Conservation (phyloP, 441 rosid genomes). For the Pelargonium myrrhifolium region DNA sequence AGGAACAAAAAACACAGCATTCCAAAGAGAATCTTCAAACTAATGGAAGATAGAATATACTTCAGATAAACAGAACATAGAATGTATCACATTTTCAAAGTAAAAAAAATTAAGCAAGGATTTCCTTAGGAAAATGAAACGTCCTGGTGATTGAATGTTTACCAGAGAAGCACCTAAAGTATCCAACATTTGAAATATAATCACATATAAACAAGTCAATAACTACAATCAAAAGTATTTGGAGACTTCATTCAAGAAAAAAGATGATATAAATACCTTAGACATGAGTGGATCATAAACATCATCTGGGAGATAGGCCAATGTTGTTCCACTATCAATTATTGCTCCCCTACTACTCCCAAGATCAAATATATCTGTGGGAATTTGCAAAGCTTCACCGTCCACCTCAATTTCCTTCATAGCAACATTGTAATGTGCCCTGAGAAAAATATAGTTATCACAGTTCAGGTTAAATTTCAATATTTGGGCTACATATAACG, state of each 20-base stretch:
- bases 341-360: slow-evolving; percentile 64
- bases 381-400: slow-evolving; percentile 38
- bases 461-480: too few species aligned
- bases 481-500: too few species aligned
- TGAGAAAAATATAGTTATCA: slow-evolving; percentile 28
- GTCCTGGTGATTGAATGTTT: too few species aligned
- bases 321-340: slow-evolving; percentile 87
- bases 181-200: too few species aligned
- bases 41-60: neutral
- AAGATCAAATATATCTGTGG: slow-evolving; percentile 42
- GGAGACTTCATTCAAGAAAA: slow-evolving; percentile 12
- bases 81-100: neutral
- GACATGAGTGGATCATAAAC: slow-evolving; percentile 45
- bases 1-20: too few species aligned
- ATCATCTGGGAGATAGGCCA: slow-evolving; percentile 66
- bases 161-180: too few species aligned
- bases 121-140: too few species aligned
- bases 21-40: neutral
- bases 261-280: slow-evolving; percentile 28
- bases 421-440: slow-evolving; percentile 80
- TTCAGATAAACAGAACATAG: neutral
- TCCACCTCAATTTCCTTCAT: slow-evolving; percentile 73
- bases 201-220: neutral
- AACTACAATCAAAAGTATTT: neutral
- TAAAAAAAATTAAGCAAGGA: too few species aligned